phyloP scores from a whole-genome alignment of 2,329 filamentous ascomycete species.

The Apiospora rasikravindrae region DNA sequence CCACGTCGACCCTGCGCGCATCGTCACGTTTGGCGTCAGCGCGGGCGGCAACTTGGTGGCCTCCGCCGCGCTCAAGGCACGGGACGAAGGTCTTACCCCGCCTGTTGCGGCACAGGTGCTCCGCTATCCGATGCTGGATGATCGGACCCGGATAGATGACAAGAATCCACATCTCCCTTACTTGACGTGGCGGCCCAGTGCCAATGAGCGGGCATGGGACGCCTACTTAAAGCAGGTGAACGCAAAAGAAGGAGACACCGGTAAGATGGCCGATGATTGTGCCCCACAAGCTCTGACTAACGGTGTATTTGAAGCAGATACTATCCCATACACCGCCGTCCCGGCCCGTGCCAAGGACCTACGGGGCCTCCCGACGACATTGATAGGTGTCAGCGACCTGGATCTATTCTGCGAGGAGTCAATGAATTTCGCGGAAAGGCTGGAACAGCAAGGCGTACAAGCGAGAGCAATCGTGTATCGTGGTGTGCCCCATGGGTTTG shows the following conservation, averaged over 20 bases:
- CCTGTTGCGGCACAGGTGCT: constrained; percentile 34
- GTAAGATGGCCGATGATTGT: too few relatives aligned
- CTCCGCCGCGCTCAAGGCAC: constrained; percentile 45
- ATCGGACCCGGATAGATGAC: background rate
- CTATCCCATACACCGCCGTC: constrained; percentile 20
- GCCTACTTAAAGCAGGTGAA: background rate
- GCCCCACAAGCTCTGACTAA: too few relatives aligned
- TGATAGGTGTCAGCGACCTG: constrained; percentile 25
- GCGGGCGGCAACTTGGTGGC: constrained; percentile 32
- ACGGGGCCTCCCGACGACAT: constrained; percentile 24
- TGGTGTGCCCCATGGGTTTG: background rate
- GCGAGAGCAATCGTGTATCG: background rate
- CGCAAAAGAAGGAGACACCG: background rate
- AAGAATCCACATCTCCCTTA: background rate
- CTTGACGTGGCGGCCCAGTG: background rate
- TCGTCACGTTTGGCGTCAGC: constrained; percentile 29
- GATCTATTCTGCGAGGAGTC: constrained; percentile 29
- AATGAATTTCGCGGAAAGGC: constrained; percentile 22
- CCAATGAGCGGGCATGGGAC: background rate
- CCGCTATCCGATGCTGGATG: background rate
- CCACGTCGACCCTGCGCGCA: constrained; percentile 32
- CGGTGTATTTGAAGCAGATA: background rate
- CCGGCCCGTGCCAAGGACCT: constrained; percentile 25
- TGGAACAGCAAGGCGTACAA: constrained; percentile 22
- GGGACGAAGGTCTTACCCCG: constrained; percentile 32